Percentiles rank a stretch among this genome's conserved stretches.
Evolutionary conservation across 2,329 filamentous ascomycete genomes (phyloP).

Genomic region (Penicillium sp.): DNA sequence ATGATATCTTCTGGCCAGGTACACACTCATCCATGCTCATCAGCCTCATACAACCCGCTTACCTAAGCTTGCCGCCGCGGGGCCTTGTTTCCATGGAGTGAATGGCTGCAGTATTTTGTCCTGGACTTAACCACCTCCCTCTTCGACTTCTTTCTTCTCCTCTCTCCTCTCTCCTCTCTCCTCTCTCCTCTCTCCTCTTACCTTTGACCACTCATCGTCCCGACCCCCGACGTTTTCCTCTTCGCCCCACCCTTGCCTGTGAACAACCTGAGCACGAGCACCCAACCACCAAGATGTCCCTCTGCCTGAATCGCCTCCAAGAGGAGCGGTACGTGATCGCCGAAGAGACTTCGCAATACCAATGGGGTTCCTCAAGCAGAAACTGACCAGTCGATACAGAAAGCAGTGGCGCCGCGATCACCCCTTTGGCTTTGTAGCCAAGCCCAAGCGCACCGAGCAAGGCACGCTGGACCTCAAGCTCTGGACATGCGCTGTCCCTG

Average conservation of each 20-base stretch:
- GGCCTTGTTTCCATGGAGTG: neutral
- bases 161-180: neutral
- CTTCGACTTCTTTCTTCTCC: neutral
- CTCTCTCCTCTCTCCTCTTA: neutral
- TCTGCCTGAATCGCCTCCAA: slow-evolving; percentile 84
- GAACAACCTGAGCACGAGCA: neutral
- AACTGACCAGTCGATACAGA: slow-evolving; percentile 53
- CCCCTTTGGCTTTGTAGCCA: slow-evolving; percentile 95
- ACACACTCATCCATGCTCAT: neutral
- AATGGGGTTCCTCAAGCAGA: neutral
- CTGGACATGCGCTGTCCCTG: slow-evolving; percentile 96
- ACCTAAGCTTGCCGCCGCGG: neutral
- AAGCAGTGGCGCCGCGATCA: slow-evolving; percentile 98
- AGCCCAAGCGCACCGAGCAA: slow-evolving; percentile 76
- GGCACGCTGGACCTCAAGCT: slow-evolving; percentile 89
- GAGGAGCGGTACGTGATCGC: slow-evolving; percentile 74
- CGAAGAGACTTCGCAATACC: neutral
- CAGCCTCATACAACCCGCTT: neutral
- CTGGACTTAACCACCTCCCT: neutral
- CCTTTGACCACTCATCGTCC: neutral
- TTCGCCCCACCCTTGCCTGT: neutral
- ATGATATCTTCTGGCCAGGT: no score
- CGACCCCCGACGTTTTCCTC: neutral
- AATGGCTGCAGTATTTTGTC: neutral
- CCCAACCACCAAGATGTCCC: slow-evolving; percentile 65